Evolutionary conservation across 805 yeast species (phyloP).

Genomic region (Hermanozyma aechmeae): DNA sequence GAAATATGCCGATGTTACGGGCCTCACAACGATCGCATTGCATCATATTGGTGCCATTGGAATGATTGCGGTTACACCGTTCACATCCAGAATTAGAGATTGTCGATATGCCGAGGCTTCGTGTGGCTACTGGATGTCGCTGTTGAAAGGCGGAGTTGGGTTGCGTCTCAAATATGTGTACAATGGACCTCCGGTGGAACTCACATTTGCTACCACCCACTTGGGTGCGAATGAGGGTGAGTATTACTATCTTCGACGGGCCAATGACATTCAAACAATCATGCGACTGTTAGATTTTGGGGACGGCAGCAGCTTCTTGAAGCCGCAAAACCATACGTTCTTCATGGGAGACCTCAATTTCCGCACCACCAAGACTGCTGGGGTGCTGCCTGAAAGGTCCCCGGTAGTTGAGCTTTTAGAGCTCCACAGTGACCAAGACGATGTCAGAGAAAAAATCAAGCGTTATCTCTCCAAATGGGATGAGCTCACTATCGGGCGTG

Average conservation of each 20-base stretch:
- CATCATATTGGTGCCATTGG: slow-evolving; percentile 53
- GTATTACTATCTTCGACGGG: slow-evolving; percentile 36
- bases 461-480: slow-evolving; percentile 22
- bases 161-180: slow-evolving; percentile 35
- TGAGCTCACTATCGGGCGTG: slow-evolving; percentile 38
- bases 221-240: slow-evolving; percentile 72
- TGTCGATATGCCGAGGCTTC: slow-evolving; percentile 25
- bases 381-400: no score
- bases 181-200: slow-evolving; percentile 16
- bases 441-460: no score
- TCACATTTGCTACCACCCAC: slow-evolving; percentile 66
- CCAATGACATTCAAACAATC: slow-evolving; percentile 40
- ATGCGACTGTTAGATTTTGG: slow-evolving; percentile 48
- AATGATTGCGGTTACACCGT: slow-evolving; percentile 39
- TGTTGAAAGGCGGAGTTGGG: slow-evolving; percentile 70
- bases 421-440: no score
- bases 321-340: slow-evolving; percentile 51
- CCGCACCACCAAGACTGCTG: slow-evolving; percentile 42
- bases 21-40: slow-evolving; percentile 33
- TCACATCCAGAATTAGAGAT: slow-evolving; percentile 19
- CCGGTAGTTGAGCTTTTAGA: slow-evolving; percentile 12
- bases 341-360: slow-evolving; percentile 84
- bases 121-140: slow-evolving; percentile 52
- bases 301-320: slow-evolving; percentile 45
- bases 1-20: slow-evolving; percentile 17